A percentile compares a stretch with the other conserved stretches of the same genome.
phyloP scores from a whole-genome alignment of 805 yeast genomes.

The Barnettozyma pratensis region DNA sequence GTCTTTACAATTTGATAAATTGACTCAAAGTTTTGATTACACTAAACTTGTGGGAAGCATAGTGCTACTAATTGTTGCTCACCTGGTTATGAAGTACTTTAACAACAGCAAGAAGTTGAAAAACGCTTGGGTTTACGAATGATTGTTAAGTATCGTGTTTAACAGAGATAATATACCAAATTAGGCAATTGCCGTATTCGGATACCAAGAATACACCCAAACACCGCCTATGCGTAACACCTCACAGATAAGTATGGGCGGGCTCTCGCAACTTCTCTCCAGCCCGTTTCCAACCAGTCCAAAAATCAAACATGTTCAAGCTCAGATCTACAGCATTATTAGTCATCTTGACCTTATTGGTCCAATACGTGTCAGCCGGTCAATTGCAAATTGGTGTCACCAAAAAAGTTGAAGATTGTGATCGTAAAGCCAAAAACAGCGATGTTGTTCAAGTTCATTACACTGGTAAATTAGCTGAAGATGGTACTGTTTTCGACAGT shows the following conservation, averaged over 20 bases:
- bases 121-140: slow-evolving; percentile 19
- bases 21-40: slow-evolving; percentile 65
- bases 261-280: too few species aligned
- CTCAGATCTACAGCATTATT: background rate
- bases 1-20: slow-evolving; percentile 75
- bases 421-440: slow-evolving; percentile 52
- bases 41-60: slow-evolving; percentile 59
- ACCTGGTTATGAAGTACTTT: slow-evolving; percentile 50
- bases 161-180: too few species aligned
- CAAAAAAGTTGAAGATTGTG: slow-evolving; percentile 39
- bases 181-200: too few species aligned
- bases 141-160: too few species aligned
- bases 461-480: slow-evolving; percentile 56
- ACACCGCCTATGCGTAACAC: too few species aligned
- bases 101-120: slow-evolving; percentile 50
- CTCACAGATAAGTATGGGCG: too few species aligned
- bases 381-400: slow-evolving; percentile 8
- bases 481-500: slow-evolving; percentile 73
- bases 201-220: too few species aligned
- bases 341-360: background rate
- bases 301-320: slow-evolving; percentile 3
- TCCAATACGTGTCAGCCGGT: background rate
- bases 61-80: slow-evolving; percentile 40
- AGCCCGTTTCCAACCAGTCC: too few species aligned
- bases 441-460: slow-evolving; percentile 75